A percentile compares a stretch with the other conserved stretches of the same genome.
Conservation (phyloP, 2,329 filamentous ascomycete genomes). For the Hypocrella siamensis region DNA sequence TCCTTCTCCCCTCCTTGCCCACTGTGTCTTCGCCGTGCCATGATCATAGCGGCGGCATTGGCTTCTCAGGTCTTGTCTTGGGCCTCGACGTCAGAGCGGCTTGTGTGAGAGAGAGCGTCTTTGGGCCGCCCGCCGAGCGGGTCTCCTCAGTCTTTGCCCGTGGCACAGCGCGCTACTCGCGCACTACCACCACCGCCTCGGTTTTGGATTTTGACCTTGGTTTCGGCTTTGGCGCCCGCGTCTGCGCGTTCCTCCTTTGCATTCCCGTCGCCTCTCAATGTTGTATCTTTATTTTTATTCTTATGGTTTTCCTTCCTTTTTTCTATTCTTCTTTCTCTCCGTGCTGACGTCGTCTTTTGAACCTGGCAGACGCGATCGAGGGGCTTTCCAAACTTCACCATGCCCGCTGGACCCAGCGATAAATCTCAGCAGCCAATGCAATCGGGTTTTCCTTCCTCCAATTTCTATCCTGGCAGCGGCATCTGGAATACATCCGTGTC, state of each 20-base stretch:
- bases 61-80: background rate
- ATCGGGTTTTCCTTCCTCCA: conserved; percentile 19
- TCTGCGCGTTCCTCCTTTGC: too few relatives aligned
- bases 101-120: too few relatives aligned
- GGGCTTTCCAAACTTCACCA: conserved; percentile 21
- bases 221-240: conserved; percentile 7
- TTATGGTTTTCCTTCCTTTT: too few relatives aligned
- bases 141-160: too few relatives aligned
- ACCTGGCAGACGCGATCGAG: conserved; percentile 18
- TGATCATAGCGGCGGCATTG: background rate
- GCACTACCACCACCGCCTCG: background rate
- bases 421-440: conserved; percentile 19
- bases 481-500: conserved; percentile 24
- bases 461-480: conserved; percentile 19
- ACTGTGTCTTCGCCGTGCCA: conserved; percentile 6
- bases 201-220: conserved; percentile 2
- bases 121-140: too few relatives aligned
- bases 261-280: too few relatives aligned
- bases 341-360: conserved; percentile 8
- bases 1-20: background rate
- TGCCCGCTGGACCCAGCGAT: conserved; percentile 16
- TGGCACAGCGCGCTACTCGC: too few relatives aligned
- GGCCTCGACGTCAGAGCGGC: conserved; percentile 19
- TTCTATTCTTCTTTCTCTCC: conserved; percentile 4
- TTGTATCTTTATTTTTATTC: too few relatives aligned